Base-by-base conservation (phyloP, 805 yeast species). In the Saccharomycopsis javanensis region DNA sequence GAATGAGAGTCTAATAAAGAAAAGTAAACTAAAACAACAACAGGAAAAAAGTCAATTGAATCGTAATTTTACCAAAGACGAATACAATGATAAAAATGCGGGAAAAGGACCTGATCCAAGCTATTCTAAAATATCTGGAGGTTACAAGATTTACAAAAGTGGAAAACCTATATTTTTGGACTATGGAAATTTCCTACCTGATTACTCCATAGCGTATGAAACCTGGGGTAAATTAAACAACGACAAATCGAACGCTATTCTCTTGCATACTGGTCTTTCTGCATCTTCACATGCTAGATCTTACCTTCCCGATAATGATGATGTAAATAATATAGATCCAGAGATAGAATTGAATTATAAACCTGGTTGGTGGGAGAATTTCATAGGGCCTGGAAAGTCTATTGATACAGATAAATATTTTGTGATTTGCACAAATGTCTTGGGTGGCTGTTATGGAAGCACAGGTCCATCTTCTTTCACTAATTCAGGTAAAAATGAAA, bases 361-460 rank as follows among this genome's bases (percentile, higher is more conserved):
- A 60, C 81, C 82, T 4, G 97, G 97, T 15, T 91, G 97, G 97
- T 91, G 97, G 97, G 97, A 91, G 67, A 78, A 82, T 58, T 90
- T 90, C 70, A 88, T 91, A 55, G 97, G 97, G 0, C 88, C 96
- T 0, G 90, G 84, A 1, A 76, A 75, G 61, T 64, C 68, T 5
- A 68, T 91, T 55, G 97, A 91, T 66, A 90, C 97, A 0, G 71
- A 85, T 64, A 85, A 83, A 68, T 88, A 78, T 70, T 88, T 88
- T 67, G 80, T 91, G 4, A 80, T 91, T 6, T 91, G 97, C 71
- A 87, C 97, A 1, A 91, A 91, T 67, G 96, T 89, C 4, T 75
- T 91, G 48, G 97, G 97, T 5, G 96, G 97, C 1, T 91, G 97
- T 69, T 91, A 85, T 69, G 97, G 97, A 2, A 85, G 95, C 5